Base-by-base conservation (phyloP, 768 basidiomycete genomes). In the Lentinula edodes region DNA sequence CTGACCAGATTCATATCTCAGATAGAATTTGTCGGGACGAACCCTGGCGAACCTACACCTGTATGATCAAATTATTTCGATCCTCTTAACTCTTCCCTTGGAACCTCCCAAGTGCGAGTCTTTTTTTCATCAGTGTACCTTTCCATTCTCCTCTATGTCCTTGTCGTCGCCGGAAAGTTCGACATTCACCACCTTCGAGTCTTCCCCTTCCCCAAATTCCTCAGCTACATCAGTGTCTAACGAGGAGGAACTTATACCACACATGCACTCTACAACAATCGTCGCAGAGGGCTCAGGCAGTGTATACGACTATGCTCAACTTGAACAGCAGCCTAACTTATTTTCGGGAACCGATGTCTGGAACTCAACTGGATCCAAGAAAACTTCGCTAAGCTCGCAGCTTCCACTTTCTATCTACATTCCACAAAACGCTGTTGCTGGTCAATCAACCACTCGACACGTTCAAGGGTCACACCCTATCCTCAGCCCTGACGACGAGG, bases 1-100 rank as follows among this genome's bases (percentile, higher is more conserved):
- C 51, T 52, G 51, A 52, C 51, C 13, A 36, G 46, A 48, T 48
- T 48, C 18, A 23, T 48, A 52, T 52, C 35, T 36, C n/a, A 32
- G 51, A 52, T 52, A 52, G 51, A 52, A 52, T 48, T 48, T 48
- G 46, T 48, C 46, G 46, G 46, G n/a, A 48, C 46, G 46, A 48
- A 48, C 46, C 46, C 23, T 18, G 23, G 23, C 46, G 46, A 48
- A 23, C 46, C 46, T 48, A 20, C 20, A 52, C 51, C 35, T 52
- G 51, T 18, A 52, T 52, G 51, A 52, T 36, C 51, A 52, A 36
- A 52, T 52, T 52, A 52, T 52, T 8, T 15, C 51, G 13, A 52
- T 52, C 28, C 51, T 34, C 28, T 36, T 52, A 32, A 52, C 28
- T 16, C 51, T 52, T 32, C 51, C 35, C 28, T 52, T 51, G 50